Base-by-base conservation (phyloP, 768 basidiomycete species). In the Coprinellus aureogranulatus region DNA sequence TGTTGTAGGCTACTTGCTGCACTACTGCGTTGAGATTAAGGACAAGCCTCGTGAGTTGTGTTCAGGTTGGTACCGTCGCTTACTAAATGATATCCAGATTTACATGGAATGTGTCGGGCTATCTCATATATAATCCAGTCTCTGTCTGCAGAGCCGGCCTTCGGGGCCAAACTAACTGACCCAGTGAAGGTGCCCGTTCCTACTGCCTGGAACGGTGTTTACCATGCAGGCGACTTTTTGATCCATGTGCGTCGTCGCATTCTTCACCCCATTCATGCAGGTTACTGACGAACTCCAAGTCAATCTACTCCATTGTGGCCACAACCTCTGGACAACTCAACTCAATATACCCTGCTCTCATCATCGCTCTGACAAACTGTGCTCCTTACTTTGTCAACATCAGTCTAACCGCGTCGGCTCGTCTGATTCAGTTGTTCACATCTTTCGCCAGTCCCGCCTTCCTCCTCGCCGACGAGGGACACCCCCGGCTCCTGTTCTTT, bases 71-170 rank as follows among this genome's bases (percentile, higher is more conserved):
- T 55, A 23, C 48, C 18, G 27, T 22, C 11, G 54, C 11, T 44
- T n/a, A 16, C 41, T 65, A n/a, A 41, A 42, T 34, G 34, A 2
- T 39, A 11, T 14, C 23, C 64, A 94, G 94, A 94, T 63, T 90
- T 95, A 74, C 91, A 96, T 62, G 94, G 94, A 0, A 75, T 97
- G 10, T 90, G 94, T 65, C 84, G 96, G 57, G 87, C 91, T 4
- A 75, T 95, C 30, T 93, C 93, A 3, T 98, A 96, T 70, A 88
- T 97, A 59, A 76, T 98, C 4, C 97, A 98, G 67, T 88, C 90
- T 2, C 72, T 99, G 34, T 95, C 94, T 2, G 88, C 94, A 0
- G 93, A 97, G 63, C 78, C 82, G 28, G 76, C 81, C 0, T 96
- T 98, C 65, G 91, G 89, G 1, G 63, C 71, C n/a, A 83, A 84